Evolutionary conservation across 1,284 basidiomycete species (phyloP).

Genomic region (Melampsora abietis-canadensis): DNA sequence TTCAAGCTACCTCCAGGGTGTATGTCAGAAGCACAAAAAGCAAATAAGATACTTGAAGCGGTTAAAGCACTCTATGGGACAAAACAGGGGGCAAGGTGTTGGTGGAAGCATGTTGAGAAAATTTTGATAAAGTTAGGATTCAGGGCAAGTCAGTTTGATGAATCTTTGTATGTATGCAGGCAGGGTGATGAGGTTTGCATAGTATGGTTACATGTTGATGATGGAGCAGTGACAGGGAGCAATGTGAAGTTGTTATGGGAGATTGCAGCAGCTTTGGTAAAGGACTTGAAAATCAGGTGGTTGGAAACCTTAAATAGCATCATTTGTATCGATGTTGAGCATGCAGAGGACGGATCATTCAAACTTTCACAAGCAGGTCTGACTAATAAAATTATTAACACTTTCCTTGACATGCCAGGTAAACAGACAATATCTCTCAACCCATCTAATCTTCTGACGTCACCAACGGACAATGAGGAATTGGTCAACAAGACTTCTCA

Average conservation of each 20-base stretch:
- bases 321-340: not conserved
- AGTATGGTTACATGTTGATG: constrained; percentile 28
- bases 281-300: constrained; percentile 12
- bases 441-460: too few relatives aligned
- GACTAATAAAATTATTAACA: too few relatives aligned
- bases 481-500: too few relatives aligned
- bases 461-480: too few relatives aligned
- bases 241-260: not conserved
- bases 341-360: not conserved
- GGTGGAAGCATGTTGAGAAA: constrained; percentile 19
- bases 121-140: not conserved
- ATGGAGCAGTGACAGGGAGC: constrained; percentile 10
- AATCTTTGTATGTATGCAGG: not conserved
- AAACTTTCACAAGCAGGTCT: not conserved
- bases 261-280: not conserved
- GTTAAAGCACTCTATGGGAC: constrained; percentile 28
- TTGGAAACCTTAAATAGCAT: not conserved
- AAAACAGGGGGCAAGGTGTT: constrained; percentile 23
- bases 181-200: not conserved
- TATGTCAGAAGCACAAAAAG: too few relatives aligned
- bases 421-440: too few relatives aligned
- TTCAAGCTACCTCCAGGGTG: not conserved
- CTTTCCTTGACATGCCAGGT: too few relatives aligned
- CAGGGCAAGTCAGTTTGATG: not conserved
- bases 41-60: constrained; percentile 2